Conservation (phyloP, 2,329 filamentous ascomycete genomes). For the Nannizziopsis barbatae region DNA sequence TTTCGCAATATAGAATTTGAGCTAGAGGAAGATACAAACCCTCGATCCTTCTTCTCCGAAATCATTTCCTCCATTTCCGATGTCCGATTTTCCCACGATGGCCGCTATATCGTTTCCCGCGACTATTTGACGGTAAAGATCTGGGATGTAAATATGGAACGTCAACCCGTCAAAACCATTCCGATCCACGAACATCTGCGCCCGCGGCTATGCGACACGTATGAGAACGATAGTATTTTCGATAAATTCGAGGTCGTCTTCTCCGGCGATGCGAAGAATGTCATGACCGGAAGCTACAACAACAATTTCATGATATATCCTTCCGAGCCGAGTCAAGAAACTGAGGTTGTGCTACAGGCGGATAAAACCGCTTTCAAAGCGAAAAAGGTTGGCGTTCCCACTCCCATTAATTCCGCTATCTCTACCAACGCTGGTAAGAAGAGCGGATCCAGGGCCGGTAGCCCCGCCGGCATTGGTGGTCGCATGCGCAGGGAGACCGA, state of each 20-base stretch:
- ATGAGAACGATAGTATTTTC: slow-evolving; percentile 98
- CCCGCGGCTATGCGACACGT: slow-evolving; percentile 90
- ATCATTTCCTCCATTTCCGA: slow-evolving; percentile 99
- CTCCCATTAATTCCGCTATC: slow-evolving; percentile 74
- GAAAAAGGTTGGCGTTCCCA: slow-evolving; percentile 97
- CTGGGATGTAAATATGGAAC: slow-evolving; percentile 99
- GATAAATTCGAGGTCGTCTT: slow-evolving; percentile 99
- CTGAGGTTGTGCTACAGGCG: slow-evolving; percentile 91
- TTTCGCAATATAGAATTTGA: slow-evolving; percentile 64
- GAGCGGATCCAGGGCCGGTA: slow-evolving; percentile 73
- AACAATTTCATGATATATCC: slow-evolving; percentile 99
- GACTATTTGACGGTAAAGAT: slow-evolving; percentile 99
- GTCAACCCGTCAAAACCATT: slow-evolving; percentile 94
- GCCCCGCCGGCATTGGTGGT: slow-evolving; percentile 76
- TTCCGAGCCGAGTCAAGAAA: slow-evolving; percentile 88
- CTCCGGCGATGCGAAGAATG: slow-evolving; percentile 94
- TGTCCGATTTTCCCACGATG: slow-evolving; percentile 92
- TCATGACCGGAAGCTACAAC: slow-evolving; percentile 99
- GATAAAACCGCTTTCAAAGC: slow-evolving; percentile 99
- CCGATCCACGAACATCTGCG: slow-evolving; percentile 96
- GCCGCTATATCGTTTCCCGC: slow-evolving; percentile 90
- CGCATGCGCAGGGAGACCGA: slow-evolving; percentile 99
- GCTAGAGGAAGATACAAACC: slow-evolving; percentile 93
- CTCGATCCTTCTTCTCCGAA: slow-evolving; percentile 98
- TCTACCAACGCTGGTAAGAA: slow-evolving; percentile 68